These are phyloP conservation scores for Biancaea sappan DNA, from an alignment of 306 rosid species.

Conservation along the genomic window DNA sequence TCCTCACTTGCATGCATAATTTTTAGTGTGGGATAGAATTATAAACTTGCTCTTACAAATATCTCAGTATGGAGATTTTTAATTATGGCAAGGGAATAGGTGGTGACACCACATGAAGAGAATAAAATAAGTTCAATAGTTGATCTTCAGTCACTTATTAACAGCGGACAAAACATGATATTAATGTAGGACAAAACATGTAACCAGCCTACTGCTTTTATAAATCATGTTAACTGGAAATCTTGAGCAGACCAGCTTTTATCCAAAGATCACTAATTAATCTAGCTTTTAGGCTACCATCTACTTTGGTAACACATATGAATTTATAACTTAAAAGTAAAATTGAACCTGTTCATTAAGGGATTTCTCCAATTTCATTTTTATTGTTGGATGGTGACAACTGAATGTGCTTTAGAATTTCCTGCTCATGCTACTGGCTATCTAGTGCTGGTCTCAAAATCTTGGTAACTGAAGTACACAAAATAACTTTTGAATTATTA, in stretches of 20 bases:
- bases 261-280: not conserved
- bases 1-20: not conserved
- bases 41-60: constrained; percentile 2
- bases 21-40: constrained; percentile 20
- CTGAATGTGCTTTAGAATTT: not conserved
- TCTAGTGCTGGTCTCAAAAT: not conserved
- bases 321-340: not conserved
- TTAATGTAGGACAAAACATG: constrained; percentile 1
- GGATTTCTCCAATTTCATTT: not conserved
- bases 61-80: not conserved
- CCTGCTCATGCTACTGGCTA: not conserved
- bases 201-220: not conserved
- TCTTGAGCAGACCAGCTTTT: not conserved
- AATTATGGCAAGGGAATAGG: not conserved
- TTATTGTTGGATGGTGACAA: not conserved
- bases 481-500: not conserved
- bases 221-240: too few species aligned
- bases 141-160: constrained; percentile 8
- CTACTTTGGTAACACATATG: not conserved
- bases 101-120: not conserved
- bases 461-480: not conserved
- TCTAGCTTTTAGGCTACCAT: not conserved
- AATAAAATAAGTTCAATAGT: not conserved
- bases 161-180: constrained; percentile 2
- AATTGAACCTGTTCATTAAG: not conserved